Evolutionary conservation across 2,329 filamentous ascomycete species (phyloP).

Genomic region (Colletotrichum graminicola): DNA sequence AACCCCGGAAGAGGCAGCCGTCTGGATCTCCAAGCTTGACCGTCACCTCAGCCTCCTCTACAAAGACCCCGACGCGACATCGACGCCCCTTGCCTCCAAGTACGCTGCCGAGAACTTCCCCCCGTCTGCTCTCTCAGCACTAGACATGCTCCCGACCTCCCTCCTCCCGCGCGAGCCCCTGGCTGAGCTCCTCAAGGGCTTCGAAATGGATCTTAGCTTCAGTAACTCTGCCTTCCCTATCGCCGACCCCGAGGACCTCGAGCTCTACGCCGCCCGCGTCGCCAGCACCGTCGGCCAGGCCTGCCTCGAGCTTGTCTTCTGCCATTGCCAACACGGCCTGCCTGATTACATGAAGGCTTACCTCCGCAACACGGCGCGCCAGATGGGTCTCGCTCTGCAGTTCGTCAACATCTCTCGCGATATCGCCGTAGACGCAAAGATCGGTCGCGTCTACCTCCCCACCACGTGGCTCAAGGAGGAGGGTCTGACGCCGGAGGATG

Average conservation of each 20-base stretch:
- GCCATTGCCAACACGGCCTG: constrained; percentile 59
- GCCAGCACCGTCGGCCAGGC: constrained; percentile 79
- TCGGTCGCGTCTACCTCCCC: constrained; percentile 77
- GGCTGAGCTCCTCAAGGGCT: constrained; percentile 74
- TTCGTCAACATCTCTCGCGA: constrained; percentile 84
- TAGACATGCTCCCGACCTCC: constrained; percentile 69
- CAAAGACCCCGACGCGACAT: constrained; percentile 45
- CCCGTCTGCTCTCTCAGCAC: constrained; percentile 61
- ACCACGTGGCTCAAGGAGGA: constrained; percentile 71
- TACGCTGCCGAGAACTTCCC: constrained; percentile 67
- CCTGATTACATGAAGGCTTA: constrained; percentile 50
- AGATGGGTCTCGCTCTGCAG: constrained; percentile 81
- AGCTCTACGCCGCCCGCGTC: constrained; percentile 74
- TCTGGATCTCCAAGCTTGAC: constrained; percentile 70
- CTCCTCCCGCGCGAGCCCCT: constrained; percentile 71
- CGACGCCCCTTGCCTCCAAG: constrained; percentile 31
- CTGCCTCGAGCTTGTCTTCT: constrained; percentile 75
- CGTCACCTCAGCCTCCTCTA: constrained; percentile 69
- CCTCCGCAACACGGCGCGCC: constrained; percentile 68
- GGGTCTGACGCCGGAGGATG: constrained; percentile 64
- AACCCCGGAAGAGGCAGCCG: constrained; percentile 62
- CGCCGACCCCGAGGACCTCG: constrained; percentile 66
- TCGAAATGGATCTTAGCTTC: constrained; percentile 76
- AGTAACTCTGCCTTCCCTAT: constrained; percentile 64
- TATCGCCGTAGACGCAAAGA: constrained; percentile 74